Evolutionary conservation across 768 basidiomycete genomes (phyloP).

Genomic region (Russula brevipes): DNA sequence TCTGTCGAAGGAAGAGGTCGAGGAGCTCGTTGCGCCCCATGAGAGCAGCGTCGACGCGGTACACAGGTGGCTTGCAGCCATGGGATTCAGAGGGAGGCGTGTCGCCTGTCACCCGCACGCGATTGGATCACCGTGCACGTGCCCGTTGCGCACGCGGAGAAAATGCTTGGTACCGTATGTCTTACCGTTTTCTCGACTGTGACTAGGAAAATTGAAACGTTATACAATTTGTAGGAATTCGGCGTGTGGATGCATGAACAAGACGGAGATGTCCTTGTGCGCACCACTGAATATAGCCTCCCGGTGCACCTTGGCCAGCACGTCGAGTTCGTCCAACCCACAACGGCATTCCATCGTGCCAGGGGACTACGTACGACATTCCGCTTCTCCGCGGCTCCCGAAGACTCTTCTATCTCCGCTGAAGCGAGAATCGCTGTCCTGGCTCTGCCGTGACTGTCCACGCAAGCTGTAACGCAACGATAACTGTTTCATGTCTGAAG

Average conservation of each 20-base stretch:
- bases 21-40: conserved; percentile 52
- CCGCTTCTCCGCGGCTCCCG: conserved; percentile 25
- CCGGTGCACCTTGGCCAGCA: conserved; percentile 49
- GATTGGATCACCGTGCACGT: conserved; percentile 57
- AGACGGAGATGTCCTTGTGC: conserved; percentile 48
- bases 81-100: conserved; percentile 44
- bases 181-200: no score
- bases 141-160: conserved; percentile 50
- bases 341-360: conserved; percentile 53
- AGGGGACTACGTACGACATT: conserved; percentile 39
- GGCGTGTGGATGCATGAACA: conserved; percentile 47
- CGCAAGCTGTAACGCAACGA: conserved; percentile 34
- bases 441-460: conserved; percentile 23
- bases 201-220: background rate
- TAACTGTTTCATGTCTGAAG: conserved; percentile 34
- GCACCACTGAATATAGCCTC: conserved; percentile 57
- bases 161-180: conserved; percentile 54
- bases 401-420: background rate
- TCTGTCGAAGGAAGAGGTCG: conserved; percentile 55
- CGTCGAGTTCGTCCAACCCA: conserved; percentile 60
- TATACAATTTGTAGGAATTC: conserved; percentile 41
- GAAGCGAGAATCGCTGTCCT: background rate
- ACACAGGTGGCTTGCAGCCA: conserved; percentile 49
- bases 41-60: conserved; percentile 45
- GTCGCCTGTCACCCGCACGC: conserved; percentile 50